Conservation (phyloP, 2,329 filamentous ascomycete genomes). For the Nemania abortiva region DNA sequence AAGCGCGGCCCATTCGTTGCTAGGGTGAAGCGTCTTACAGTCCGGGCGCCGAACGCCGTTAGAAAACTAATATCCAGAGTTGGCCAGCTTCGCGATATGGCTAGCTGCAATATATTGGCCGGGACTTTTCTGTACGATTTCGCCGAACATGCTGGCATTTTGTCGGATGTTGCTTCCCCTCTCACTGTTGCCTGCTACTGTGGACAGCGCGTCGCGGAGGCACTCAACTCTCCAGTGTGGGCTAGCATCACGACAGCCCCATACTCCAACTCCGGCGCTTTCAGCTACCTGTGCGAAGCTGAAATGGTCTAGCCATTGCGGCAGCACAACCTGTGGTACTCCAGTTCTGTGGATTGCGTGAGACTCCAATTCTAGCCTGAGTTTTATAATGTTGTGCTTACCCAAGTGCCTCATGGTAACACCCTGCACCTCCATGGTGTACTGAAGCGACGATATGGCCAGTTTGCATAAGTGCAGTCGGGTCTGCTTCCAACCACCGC, state of each 20-base stretch:
- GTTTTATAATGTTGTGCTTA: slow-evolving; percentile 6
- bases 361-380: background rate
- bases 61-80: slow-evolving; percentile 19
- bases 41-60: no score
- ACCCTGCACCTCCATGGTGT: slow-evolving; percentile 41
- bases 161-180: slow-evolving; percentile 18
- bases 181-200: slow-evolving; percentile 17
- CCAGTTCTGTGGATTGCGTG: slow-evolving; percentile 29
- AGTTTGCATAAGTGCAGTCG: slow-evolving; percentile 35
- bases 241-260: slow-evolving; percentile 39
- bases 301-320: slow-evolving; percentile 42
- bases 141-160: slow-evolving; percentile 33
- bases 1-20: no score
- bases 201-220: slow-evolving; percentile 28
- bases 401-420: slow-evolving; percentile 39
- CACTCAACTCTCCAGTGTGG: slow-evolving; percentile 38
- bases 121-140: slow-evolving; percentile 32
- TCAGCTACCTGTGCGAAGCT: slow-evolving; percentile 38
- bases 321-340: slow-evolving; percentile 40
- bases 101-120: slow-evolving; percentile 37
- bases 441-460: slow-evolving; percentile 41
- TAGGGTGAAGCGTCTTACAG: no score
- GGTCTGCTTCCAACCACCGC: slow-evolving; percentile 37
- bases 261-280: slow-evolving; percentile 37
- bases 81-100: slow-evolving; percentile 40